Conservation (phyloP, 2,329 filamentous ascomycete genomes). For the Diaporthe vaccinii region DNA sequence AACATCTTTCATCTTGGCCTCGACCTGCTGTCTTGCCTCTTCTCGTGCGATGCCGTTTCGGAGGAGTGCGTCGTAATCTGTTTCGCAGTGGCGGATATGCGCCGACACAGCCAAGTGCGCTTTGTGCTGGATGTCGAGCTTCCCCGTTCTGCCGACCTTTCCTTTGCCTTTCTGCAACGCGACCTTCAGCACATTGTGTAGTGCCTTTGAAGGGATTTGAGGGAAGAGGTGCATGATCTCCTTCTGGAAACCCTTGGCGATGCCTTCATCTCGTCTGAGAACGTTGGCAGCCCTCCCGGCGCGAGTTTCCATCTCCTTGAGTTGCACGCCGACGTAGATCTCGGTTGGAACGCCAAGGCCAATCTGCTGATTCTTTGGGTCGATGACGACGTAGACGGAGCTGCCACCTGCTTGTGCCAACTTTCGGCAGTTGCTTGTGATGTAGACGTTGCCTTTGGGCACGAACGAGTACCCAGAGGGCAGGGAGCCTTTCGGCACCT, state of each 20-base stretch:
- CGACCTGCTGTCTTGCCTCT: conserved; percentile 44
- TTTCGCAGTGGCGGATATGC: conserved; percentile 62
- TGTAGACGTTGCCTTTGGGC: conserved; percentile 57
- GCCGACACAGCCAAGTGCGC: conserved; percentile 62
- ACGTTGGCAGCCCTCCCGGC: conserved; percentile 50
- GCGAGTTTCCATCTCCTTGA: conserved; percentile 50
- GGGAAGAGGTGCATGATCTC: conserved; percentile 57
- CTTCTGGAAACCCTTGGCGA: conserved; percentile 50
- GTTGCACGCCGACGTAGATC: conserved; percentile 49
- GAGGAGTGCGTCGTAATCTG: conserved; percentile 60
- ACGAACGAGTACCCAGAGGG: conserved; percentile 58
- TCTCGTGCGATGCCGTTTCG: conserved; percentile 35
- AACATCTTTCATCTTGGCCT: conserved; percentile 42
- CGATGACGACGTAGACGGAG: conserved; percentile 54
- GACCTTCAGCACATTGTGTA: conserved; percentile 53
- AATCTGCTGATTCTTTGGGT: conserved; percentile 44
- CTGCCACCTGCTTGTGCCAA: conserved; percentile 51
- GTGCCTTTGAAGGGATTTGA: conserved; percentile 52
- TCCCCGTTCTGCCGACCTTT: conserved; percentile 61
- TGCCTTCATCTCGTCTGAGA: conserved; percentile 50
- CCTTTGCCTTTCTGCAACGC: conserved; percentile 60
- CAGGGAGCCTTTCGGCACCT: conserved; percentile 46
- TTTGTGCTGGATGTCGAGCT: conserved; percentile 54
- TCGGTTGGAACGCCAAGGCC: conserved; percentile 57
- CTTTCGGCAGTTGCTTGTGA: conserved; percentile 57